phyloP scores from a whole-genome alignment of 495 filamentous ascomycete species.

The Amorphotheca resinae region DNA sequence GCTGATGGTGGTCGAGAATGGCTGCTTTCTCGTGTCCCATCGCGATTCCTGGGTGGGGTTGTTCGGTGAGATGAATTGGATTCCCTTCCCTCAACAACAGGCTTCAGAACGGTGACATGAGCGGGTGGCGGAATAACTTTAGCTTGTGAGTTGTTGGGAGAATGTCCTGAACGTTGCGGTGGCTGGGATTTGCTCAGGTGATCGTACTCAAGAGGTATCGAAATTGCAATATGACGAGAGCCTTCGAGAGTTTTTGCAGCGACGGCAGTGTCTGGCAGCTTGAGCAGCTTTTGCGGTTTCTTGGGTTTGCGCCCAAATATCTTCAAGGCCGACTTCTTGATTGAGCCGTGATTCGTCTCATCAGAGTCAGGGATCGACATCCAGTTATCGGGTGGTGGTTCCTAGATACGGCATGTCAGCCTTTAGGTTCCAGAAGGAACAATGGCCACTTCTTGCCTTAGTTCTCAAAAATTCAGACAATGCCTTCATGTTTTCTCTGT shows the following conservation, averaged over 20 bases:
- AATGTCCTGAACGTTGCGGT: constrained; percentile 1
- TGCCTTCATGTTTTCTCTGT: constrained; percentile 17
- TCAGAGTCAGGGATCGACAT: constrained; percentile 27
- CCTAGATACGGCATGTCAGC: not conserved
- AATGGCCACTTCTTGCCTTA: too few species aligned
- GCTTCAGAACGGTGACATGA: constrained; percentile 16
- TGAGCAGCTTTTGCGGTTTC: constrained; percentile 20
- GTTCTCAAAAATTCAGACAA: constrained; percentile 31
- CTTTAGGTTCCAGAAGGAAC: not conserved
- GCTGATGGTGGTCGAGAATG: not conserved
- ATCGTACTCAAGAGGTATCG: constrained; percentile 28
- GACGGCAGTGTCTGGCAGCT: constrained; percentile 34
- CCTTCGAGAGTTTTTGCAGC: constrained; percentile 29
- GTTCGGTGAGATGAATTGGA: constrained; percentile 16
- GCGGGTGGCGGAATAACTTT: not conserved
- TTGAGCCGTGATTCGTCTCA: constrained; percentile 12
- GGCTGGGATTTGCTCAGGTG: not conserved
- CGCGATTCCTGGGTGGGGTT: not conserved
- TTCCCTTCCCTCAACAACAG: constrained; percentile 22
- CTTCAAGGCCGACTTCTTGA: constrained; percentile 20
- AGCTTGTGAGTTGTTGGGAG: constrained; percentile 1
- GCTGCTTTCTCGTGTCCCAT: not conserved
- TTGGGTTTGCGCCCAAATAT: constrained; percentile 13
- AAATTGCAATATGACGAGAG: constrained; percentile 38
- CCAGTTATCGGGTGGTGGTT: constrained; percentile 27